Evolutionary conservation across 225 moss, liverwort and hornwort species (phyloP).

Genomic region (Sphagnum tenellum): DNA sequence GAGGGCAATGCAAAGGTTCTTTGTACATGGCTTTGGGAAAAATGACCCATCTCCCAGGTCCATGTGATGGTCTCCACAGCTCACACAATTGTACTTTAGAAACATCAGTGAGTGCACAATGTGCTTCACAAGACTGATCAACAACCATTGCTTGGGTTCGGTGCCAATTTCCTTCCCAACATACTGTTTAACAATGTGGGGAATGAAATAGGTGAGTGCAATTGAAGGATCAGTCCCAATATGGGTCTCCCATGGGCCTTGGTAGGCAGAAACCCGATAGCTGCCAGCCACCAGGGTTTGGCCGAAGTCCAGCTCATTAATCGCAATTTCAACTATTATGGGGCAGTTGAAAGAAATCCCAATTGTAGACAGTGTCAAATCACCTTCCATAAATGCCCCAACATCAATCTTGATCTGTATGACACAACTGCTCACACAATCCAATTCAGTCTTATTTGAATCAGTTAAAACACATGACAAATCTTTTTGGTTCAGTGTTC

Average conservation of each 20-base stretch:
- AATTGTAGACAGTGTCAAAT: constrained; percentile 28
- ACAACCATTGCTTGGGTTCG: constrained; percentile 10
- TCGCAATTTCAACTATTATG: constrained; percentile 33
- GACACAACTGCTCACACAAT: constrained; percentile 14
- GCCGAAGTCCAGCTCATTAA: constrained; percentile 16
- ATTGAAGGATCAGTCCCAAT: constrained; percentile 9
- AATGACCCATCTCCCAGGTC: background rate
- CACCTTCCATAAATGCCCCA: constrained; percentile 40
- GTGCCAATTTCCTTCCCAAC: background rate
- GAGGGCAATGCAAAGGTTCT: constrained; percentile 33
- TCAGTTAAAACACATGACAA: too few relatives aligned
- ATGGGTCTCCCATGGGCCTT: constrained; percentile 5
- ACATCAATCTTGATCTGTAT: constrained; percentile 38
- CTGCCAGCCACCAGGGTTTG: constrained; percentile 22
- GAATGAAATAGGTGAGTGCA: constrained; percentile 36
- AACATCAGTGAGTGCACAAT: constrained; percentile 17
- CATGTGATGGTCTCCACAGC: constrained; percentile 7
- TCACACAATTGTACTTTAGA: constrained; percentile 20
- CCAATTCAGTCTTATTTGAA: too few relatives aligned
- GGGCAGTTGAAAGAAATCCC: constrained; percentile 26
- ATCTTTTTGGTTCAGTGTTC: too few relatives aligned
- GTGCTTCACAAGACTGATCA: constrained; percentile 31
- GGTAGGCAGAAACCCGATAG: constrained; percentile 22
- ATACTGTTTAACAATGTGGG: constrained; percentile 29
- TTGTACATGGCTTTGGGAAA: constrained; percentile 24